Evolutionary conservation across 2,329 filamentous ascomycete species (phyloP).

Genomic region (Monosporascus cannonballus): DNA sequence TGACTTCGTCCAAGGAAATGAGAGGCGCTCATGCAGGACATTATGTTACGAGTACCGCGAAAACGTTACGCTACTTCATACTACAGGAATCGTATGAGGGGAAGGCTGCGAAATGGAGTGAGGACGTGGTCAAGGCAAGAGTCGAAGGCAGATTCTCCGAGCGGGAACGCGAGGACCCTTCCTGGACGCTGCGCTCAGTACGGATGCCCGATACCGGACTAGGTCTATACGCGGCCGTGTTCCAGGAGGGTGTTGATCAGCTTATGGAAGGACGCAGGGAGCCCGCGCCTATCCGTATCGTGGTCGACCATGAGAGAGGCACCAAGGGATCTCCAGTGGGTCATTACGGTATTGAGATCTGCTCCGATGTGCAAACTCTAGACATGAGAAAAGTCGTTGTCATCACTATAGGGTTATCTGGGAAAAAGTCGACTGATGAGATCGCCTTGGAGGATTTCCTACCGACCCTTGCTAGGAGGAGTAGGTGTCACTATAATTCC

Average conservation of each 20-base stretch:
- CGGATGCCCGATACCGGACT: constrained; percentile 56
- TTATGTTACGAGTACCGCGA: constrained; percentile 41
- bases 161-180: constrained; percentile 70
- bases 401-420: constrained; percentile 58
- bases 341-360: constrained; percentile 66
- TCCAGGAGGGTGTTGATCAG: constrained; percentile 61
- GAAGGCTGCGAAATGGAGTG: constrained; percentile 68
- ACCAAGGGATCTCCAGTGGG: constrained; percentile 61
- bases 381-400: constrained; percentile 45
- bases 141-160: constrained; percentile 83
- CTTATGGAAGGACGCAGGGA: constrained; percentile 59
- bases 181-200: constrained; percentile 73
- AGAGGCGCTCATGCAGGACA: constrained; percentile 46
- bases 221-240: constrained; percentile 60
- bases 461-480: constrained; percentile 65
- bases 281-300: constrained; percentile 63
- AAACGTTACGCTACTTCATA: constrained; percentile 62
- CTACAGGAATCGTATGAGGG: constrained; percentile 72
- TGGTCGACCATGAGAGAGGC: constrained; percentile 65
- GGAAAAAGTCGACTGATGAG: constrained; percentile 67
- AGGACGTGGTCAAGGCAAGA: constrained; percentile 81
- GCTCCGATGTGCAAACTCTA: constrained; percentile 53
- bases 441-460: constrained; percentile 68
- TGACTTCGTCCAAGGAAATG: constrained; percentile 59
- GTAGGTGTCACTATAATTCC: constrained; percentile 39